Evolutionary conservation across 176 grass and related monocot species (phyloP), one percentile per base, ranked within the genome.

Genomic region (Cymbopogon citratus): DNA sequence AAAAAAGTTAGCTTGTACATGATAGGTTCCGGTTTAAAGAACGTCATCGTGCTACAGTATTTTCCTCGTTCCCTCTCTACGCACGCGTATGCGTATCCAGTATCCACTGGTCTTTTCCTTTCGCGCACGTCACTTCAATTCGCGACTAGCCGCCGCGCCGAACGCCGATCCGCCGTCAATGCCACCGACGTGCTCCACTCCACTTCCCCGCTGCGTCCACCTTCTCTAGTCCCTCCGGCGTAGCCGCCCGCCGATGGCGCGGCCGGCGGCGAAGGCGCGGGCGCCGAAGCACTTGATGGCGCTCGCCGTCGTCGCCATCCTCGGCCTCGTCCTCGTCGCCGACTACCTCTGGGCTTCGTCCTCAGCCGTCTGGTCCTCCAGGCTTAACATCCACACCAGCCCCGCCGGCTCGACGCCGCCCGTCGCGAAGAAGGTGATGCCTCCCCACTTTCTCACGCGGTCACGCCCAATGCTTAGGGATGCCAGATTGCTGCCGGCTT

Each of bases 301-400:
- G 63, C 77, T 97, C 27, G 80, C 85, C 44, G 73, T 77, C 70
- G n/a, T 97, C 59, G 87, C 59, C 46, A 43, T 94, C 73, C 87
- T 97, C 60, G 87, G 87, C 23, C 28, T 97, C 56, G 86, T 85
- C 79, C 81, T 97, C 61, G 75, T 97, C 36, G 85, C 82, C 69
- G 92, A 97, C 75, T 87, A 85, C 85, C 87, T 94, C 27, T 94
- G 92, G 87, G 89, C 91, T 24, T 88, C 89, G 39, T 92, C 94
- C 29, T 43, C 11, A 1, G 68, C 76, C 24, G 29, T 88, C 36
- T 86, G 91, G 91, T 90, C 85, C 63, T 87, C 81, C 25, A 92
- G 57, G 24, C 11, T 89, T 67, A 86, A 77, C 60, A 57, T 89
- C 36, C 29, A 73, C 33, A 39, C 83, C 74, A 71, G 43, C 35